A percentile compares a stretch with the other conserved stretches of the same genome.
Conservation (phyloP, 805 yeast species). For the Candida arabinofermentans region DNA sequence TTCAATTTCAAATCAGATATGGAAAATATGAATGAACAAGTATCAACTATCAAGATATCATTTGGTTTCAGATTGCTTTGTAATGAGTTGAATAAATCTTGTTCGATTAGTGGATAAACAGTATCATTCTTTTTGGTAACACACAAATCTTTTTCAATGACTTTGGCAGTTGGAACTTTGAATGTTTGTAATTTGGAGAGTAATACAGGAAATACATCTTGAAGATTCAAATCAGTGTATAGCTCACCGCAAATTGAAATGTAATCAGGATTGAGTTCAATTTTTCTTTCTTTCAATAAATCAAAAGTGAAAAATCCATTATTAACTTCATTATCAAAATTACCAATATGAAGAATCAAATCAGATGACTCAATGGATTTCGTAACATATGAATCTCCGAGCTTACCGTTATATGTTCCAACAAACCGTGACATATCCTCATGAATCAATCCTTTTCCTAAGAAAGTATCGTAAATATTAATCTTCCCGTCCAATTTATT, state of each 20-base stretch:
- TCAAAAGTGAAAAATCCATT: conserved; percentile 53
- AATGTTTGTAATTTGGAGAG: conserved; percentile 33
- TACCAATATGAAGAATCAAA: conserved; percentile 67
- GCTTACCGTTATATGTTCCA: conserved; percentile 40
- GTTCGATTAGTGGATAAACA: conserved; percentile 26
- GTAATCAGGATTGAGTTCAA: conserved; percentile 41
- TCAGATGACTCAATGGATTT: conserved; percentile 52
- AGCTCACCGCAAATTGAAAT: conserved; percentile 33
- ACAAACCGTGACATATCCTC: conserved; percentile 39
- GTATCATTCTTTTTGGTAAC: neutral
- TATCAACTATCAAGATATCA: conserved; percentile 42
- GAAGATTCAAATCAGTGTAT: conserved; percentile 30
- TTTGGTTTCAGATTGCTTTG: conserved; percentile 32
- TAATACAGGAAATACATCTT: conserved; percentile 32
- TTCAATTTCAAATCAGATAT: conserved; percentile 34
- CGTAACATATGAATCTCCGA: conserved; percentile 29
- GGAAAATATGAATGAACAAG: conserved; percentile 45
- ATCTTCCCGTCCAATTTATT: conserved; percentile 31
- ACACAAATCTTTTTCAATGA: conserved; percentile 1
- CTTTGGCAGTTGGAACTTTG: conserved; percentile 9
- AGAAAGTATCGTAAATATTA: conserved; percentile 37
- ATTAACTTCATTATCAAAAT: conserved; percentile 59
- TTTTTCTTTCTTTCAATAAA: conserved; percentile 21
- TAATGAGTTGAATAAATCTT: conserved; percentile 33
- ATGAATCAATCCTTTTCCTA: conserved; percentile 37